Conservation (phyloP, 2,329 filamentous ascomycete species). For the Alternaria tenuissima region DNA sequence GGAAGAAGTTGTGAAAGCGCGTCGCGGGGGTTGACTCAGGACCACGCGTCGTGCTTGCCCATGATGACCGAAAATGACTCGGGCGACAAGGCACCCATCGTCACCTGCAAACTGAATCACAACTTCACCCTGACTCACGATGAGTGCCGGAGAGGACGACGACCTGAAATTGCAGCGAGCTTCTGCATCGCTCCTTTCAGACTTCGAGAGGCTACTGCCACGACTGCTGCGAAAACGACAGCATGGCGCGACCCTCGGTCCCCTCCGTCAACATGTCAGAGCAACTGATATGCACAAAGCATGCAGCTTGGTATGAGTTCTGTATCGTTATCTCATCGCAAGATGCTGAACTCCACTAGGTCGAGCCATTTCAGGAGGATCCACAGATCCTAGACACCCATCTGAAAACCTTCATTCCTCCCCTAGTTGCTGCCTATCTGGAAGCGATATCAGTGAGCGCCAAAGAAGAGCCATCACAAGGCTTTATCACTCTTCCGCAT, state of each 20-base stretch:
- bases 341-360: conserved; percentile 41
- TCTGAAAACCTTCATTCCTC: conserved; percentile 76
- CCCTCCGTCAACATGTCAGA: conserved; percentile 50
- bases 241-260: conserved; percentile 25
- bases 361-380: conserved; percentile 94
- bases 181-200: conserved; percentile 46
- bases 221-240: conserved; percentile 51
- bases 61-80: conserved; percentile 33
- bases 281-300: conserved; percentile 52
- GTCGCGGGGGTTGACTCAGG: conserved; percentile 38
- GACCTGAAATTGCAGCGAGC: conserved; percentile 57
- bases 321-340: neutral
- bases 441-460: conserved; percentile 63
- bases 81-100: conserved; percentile 21
- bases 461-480: conserved; percentile 28
- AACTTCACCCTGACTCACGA: conserved; percentile 23
- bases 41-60: conserved; percentile 37
- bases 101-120: conserved; percentile 1
- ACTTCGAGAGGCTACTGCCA: conserved; percentile 43
- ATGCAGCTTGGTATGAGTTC: conserved; percentile 40
- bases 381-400: conserved; percentile 91
- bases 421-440: conserved; percentile 78
- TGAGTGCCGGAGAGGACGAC: conserved; percentile 54
- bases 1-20: conserved; percentile 20
- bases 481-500: conserved; percentile 40